These are phyloP conservation scores for Heritiera littoralis DNA, from an alignment of 345 rosid genomes.

Conservation along the genomic window DNA sequence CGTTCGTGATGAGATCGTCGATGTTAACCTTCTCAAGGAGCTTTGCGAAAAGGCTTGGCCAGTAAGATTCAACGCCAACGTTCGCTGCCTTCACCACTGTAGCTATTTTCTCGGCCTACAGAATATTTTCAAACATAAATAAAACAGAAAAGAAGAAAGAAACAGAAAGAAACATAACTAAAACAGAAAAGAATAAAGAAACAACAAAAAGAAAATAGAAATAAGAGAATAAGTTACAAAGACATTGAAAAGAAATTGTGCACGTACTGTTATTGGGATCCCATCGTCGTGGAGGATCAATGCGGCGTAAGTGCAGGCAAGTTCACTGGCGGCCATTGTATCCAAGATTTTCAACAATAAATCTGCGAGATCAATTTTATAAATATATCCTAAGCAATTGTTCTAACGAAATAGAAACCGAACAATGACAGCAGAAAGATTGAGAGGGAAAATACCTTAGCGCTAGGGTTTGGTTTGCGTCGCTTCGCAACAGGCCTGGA, in stretches of 20 bases:
- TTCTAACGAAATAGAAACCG: neutral
- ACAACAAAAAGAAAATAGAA: neutral
- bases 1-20: conserved; percentile 52
- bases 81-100: conserved; percentile 54
- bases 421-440: neutral
- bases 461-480: neutral
- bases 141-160: neutral
- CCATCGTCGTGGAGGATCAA: conserved; percentile 63
- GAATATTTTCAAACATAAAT: neutral
- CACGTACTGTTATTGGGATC: conserved; percentile 54
- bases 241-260: neutral
- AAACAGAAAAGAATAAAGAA: neutral
- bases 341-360: neutral
- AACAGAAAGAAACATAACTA: neutral
- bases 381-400: no score
- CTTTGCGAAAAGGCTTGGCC: conserved; percentile 73
- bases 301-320: conserved; percentile 65
- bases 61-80: conserved; percentile 54
- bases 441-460: neutral
- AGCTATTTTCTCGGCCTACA: conserved; percentile 66
- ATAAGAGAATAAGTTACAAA: neutral
- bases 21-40: conserved; percentile 50
- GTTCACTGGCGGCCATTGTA: conserved; percentile 49
- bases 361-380: neutral
- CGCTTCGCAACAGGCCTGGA: neutral